phyloP scores from a whole-genome alignment of 441 rosid genomes.

The Syzygium malaccense region DNA sequence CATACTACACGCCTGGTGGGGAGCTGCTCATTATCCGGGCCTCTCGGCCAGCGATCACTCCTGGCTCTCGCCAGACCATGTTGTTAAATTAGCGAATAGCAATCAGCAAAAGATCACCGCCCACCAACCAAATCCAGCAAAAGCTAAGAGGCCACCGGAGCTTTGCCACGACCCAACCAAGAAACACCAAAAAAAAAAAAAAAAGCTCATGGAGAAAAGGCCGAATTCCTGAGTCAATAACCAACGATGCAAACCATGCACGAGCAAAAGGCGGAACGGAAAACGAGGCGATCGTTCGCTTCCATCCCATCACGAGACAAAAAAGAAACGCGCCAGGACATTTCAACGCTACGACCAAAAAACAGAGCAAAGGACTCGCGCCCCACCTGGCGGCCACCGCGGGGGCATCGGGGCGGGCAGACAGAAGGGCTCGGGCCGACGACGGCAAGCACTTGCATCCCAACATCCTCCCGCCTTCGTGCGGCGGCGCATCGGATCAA shows the following conservation, averaged over 20 bases:
- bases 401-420: slow-evolving; percentile 53
- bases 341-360: neutral
- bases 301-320: neutral
- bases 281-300: neutral
- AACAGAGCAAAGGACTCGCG: neutral
- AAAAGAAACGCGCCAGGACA: neutral
- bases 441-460: slow-evolving; percentile 46
- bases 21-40: neutral
- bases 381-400: slow-evolving; percentile 58
- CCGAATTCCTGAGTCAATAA: neutral
- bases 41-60: neutral
- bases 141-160: neutral
- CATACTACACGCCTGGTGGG: neutral
- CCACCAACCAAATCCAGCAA: neutral
- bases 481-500: neutral
- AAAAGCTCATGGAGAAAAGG: neutral
- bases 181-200: neutral
- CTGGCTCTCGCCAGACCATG: neutral
- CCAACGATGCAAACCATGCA: neutral
- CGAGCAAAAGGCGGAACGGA: neutral
- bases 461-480: slow-evolving; percentile 15
- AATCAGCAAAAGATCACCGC: neutral
- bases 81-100: neutral
- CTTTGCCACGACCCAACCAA: neutral
- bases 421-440: slow-evolving; percentile 35